Evolutionary conservation across 176 grass and related monocot species (phyloP).

Genomic region (Hsuehochloa calcarea): DNA sequence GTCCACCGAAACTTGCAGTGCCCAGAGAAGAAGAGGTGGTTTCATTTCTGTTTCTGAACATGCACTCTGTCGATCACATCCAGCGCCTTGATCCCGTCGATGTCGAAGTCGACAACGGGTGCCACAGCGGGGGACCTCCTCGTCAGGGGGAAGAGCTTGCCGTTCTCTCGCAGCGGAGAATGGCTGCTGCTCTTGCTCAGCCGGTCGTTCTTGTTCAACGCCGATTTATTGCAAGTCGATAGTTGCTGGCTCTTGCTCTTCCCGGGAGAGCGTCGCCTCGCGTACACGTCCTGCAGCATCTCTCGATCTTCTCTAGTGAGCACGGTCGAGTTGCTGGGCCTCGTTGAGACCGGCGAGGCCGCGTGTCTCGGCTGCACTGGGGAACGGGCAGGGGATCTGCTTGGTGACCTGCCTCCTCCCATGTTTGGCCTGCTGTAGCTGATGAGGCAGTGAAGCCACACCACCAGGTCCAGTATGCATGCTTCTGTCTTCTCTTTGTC

Average conservation of each 20-base stretch:
- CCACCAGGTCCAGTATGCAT: conserved; percentile 66
- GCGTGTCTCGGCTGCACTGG: conserved; percentile 1
- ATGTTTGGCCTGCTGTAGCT: conserved; percentile 50
- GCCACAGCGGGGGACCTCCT: neutral
- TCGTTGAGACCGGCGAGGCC: neutral
- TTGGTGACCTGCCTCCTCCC: conserved; percentile 38
- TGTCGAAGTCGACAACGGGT: conserved; percentile 27
- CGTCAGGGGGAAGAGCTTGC: conserved; percentile 23
- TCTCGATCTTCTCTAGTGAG: conserved; percentile 52
- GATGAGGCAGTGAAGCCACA: conserved; percentile 78
- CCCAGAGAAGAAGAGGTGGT: neutral
- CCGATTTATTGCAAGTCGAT: neutral
- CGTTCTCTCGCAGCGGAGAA: neutral
- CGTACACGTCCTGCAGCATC: conserved; percentile 44
- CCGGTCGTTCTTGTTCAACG: conserved; percentile 49
- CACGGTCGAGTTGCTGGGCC: neutral
- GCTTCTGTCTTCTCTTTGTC: conserved; percentile 58
- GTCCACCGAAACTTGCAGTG: neutral
- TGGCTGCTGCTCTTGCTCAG: conserved; percentile 54
- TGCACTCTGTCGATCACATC: conserved; percentile 39
- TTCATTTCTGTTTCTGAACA: neutral
- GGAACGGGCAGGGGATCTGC: conserved; percentile 47
- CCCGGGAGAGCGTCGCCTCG: conserved; percentile 14
- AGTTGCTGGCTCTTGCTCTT: conserved; percentile 66
- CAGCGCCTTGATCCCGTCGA: conserved; percentile 57